Percentiles rank a stretch among this genome's conserved stretches.
Evolutionary conservation across 2,329 filamentous ascomycete genomes (phyloP).

Genomic region (Ophiobolus disseminans): DNA sequence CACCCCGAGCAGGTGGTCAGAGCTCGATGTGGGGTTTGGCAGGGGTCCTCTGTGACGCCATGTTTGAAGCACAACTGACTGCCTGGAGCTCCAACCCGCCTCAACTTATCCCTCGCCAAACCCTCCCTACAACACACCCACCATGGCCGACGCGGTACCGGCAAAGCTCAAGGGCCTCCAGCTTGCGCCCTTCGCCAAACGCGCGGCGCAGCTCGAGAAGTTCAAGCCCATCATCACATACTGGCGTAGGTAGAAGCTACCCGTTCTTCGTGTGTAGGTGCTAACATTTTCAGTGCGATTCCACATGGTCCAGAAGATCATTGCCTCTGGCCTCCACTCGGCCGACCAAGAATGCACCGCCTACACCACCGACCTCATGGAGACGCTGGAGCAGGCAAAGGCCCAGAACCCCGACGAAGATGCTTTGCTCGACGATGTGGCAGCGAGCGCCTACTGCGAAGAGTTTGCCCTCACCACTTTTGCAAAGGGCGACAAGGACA

Average conservation of each 20-base stretch:
- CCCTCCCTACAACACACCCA: background rate
- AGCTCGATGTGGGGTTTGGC: conserved; percentile 9
- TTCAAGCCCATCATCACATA: conserved; percentile 90
- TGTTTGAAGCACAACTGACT: background rate
- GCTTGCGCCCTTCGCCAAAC: conserved; percentile 81
- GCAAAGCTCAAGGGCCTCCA: conserved; percentile 78
- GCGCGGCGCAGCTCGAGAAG: conserved; percentile 81
- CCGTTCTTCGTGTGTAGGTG: background rate
- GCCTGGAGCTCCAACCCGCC: conserved; percentile 6
- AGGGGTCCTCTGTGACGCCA: background rate
- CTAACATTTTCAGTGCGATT: conserved; percentile 38
- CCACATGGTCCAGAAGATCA: conserved; percentile 90
- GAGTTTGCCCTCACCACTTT: conserved; percentile 93
- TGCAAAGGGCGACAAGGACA: conserved; percentile 78
- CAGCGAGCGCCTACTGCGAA: conserved; percentile 90
- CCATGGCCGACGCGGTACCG: conserved; percentile 77
- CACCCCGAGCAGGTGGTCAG: background rate
- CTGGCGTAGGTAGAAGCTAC: conserved; percentile 74
- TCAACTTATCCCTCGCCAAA: conserved; percentile 1
- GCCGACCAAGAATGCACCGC: conserved; percentile 76
- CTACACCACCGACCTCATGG: conserved; percentile 86
- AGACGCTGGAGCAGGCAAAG: conserved; percentile 87
- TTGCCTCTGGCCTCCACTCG: conserved; percentile 79
- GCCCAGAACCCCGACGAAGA: conserved; percentile 76
- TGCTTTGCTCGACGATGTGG: conserved; percentile 82